Percentiles rank a stretch among this genome's conserved stretches.
Evolutionary conservation across 1,139 yeast species (phyloP).

Genomic region (Pneumocystis oryctolagi): DNA sequence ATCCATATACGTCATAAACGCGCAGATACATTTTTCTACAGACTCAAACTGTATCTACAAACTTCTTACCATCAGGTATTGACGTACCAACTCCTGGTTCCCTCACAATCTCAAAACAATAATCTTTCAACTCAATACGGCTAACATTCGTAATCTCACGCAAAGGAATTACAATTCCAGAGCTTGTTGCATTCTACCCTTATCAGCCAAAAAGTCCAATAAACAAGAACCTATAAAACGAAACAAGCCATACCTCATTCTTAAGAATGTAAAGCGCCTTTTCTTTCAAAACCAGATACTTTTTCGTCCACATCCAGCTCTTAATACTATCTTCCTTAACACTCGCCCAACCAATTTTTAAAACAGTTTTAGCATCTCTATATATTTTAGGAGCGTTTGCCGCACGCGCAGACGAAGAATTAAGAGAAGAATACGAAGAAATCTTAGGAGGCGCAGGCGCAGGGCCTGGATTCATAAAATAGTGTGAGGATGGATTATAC

Average conservation of each 20-base stretch:
- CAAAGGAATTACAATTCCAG: constrained; percentile 31
- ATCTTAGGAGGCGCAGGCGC: not conserved
- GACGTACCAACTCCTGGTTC: constrained; percentile 27
- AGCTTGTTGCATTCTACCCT: constrained; percentile 4
- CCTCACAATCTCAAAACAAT: constrained; percentile 68
- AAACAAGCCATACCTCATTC: constrained; percentile 39
- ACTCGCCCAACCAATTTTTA: constrained; percentile 67
- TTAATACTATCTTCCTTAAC: constrained; percentile 70
- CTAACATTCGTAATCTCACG: constrained; percentile 43
- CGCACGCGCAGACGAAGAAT: not conserved
- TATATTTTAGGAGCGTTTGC: not conserved
- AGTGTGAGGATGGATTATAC: constrained; percentile 7
- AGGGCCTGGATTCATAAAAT: constrained; percentile 2
- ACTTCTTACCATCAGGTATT: not conserved
- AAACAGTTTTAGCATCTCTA: constrained; percentile 8
- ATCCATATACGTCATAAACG: not conserved
- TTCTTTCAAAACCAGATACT: constrained; percentile 64
- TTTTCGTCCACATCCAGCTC: constrained; percentile 82
- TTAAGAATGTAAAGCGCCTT: constrained; percentile 62
- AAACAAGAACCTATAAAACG: not conserved
- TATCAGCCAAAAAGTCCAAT: constrained; percentile 3
- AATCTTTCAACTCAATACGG: constrained; percentile 50
- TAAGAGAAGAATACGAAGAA: not conserved
- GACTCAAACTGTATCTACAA: not conserved
- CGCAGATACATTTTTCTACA: not conserved